Evolutionary conservation across 331 rosid genomes (phyloP).

Genomic region (Pyracantha coccinea): DNA sequence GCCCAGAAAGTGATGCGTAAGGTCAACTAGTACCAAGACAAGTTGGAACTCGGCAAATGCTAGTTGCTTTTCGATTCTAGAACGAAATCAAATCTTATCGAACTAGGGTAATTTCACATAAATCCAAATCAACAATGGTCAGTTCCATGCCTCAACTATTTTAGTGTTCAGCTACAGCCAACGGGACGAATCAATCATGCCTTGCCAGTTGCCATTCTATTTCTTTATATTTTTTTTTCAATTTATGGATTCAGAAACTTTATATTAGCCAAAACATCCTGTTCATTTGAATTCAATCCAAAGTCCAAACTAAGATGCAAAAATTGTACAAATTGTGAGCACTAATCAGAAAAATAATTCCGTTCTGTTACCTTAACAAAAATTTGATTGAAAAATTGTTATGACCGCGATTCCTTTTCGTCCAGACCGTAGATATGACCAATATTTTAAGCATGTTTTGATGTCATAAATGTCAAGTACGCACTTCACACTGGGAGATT

Average conservation of each 20-base stretch:
- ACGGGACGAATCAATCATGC: background rate
- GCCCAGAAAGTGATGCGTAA: slow-evolving; percentile 10
- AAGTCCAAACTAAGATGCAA: background rate
- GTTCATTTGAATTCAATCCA: no score
- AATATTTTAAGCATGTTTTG: background rate
- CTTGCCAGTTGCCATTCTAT: background rate
- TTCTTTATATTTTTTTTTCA: background rate
- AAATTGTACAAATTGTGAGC: background rate
- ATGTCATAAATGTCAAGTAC: background rate
- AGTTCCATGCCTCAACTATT: background rate
- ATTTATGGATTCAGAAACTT: background rate
- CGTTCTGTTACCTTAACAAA: background rate
- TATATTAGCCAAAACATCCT: background rate
- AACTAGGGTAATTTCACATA: background rate
- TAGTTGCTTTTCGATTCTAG: background rate
- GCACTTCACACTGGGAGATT: background rate
- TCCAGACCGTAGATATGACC: background rate
- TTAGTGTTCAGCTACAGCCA: background rate
- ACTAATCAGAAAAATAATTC: background rate
- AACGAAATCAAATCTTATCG: background rate
- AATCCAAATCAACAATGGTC: background rate
- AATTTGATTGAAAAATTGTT: background rate
- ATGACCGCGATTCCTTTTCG: background rate
- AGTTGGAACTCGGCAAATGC: background rate
- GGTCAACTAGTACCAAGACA: background rate